Conservation (phyloP, 2,329 filamentous ascomycete genomes). For the Grosmannia serpens region DNA sequence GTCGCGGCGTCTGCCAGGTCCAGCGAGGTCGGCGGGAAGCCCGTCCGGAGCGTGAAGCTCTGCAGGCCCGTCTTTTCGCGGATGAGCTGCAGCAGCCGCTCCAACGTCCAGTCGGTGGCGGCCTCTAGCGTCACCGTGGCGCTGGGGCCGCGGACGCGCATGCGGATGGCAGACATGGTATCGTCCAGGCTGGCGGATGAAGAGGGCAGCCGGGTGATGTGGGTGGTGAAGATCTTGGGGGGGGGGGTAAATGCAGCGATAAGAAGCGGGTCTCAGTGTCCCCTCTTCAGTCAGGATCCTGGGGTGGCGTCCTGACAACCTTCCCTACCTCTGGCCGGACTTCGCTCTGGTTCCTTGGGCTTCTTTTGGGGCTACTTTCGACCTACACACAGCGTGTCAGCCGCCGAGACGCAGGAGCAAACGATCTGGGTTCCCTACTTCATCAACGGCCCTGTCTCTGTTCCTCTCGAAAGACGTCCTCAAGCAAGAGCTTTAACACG, state of each 20-base stretch:
- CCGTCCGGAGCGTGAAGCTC: constrained; percentile 68
- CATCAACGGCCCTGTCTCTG: not conserved
- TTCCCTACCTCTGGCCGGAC: too few relatives aligned
- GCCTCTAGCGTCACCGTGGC: constrained; percentile 62
- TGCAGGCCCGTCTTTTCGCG: constrained; percentile 51
- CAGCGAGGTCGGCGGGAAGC: constrained; percentile 67
- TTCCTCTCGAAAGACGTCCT: not conserved
- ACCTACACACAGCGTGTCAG: not conserved
- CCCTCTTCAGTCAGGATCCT: too few relatives aligned
- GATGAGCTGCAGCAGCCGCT: constrained; percentile 49
- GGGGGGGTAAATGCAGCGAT: not conserved
- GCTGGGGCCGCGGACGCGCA: constrained; percentile 63
- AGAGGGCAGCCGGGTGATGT: not conserved
- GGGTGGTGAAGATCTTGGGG: not conserved
- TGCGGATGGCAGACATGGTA: constrained; percentile 37
- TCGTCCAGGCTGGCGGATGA: not conserved
- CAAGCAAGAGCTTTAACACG: too few relatives aligned
- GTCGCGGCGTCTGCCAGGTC: constrained; percentile 39
- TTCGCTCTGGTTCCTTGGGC: not conserved
- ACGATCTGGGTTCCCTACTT: not conserved
- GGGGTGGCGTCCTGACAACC: not conserved
- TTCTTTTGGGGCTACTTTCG: not conserved
- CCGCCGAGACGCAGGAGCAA: not conserved
- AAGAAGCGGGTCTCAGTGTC: not conserved
- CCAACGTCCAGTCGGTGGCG: constrained; percentile 54